Evolutionary conservation across 2,329 filamentous ascomycete genomes (phyloP).

Genomic region (Grosmannia serpens): DNA sequence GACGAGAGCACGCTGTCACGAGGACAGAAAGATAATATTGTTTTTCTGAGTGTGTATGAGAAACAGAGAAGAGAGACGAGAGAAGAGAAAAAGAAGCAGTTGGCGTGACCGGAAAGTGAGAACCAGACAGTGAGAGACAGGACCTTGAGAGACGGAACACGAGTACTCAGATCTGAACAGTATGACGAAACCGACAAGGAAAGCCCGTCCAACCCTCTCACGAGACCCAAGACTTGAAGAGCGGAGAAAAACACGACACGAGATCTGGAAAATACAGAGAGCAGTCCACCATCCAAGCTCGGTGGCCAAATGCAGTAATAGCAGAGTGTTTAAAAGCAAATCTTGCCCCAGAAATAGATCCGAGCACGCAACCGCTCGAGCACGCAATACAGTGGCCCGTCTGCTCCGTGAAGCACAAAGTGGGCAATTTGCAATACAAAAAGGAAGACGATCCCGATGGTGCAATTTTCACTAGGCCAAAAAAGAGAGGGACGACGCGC

Average conservation of each 20-base stretch:
- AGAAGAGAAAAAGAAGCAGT: not conserved
- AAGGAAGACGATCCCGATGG: not conserved
- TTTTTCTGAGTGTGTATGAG: slow-evolving; percentile 4
- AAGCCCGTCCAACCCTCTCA: not conserved
- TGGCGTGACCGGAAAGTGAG: not conserved
- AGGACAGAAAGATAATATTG: slow-evolving; percentile 7
- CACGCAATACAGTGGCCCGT: not conserved
- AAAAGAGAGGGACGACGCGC: not conserved
- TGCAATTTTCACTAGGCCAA: slow-evolving; percentile 3
- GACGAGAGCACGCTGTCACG: slow-evolving; percentile 8
- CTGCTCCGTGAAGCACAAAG: not conserved
- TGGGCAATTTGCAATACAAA: not conserved
- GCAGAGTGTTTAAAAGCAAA: not conserved
- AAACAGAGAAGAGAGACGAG: not conserved
- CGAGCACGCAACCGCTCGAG: slow-evolving; percentile 8
- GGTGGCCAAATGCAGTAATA: not conserved
- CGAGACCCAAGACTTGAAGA: not conserved
- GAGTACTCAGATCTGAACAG: not conserved
- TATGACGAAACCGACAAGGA: not conserved
- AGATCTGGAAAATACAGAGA: not conserved
- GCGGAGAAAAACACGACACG: not conserved
- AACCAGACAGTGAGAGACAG: not conserved
- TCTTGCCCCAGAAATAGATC: slow-evolving; percentile 7
- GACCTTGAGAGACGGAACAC: not conserved
- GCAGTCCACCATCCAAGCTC: not conserved